Base-by-base conservation (phyloP, 139 green algal species). In the Trebouxia sp. region DNA sequence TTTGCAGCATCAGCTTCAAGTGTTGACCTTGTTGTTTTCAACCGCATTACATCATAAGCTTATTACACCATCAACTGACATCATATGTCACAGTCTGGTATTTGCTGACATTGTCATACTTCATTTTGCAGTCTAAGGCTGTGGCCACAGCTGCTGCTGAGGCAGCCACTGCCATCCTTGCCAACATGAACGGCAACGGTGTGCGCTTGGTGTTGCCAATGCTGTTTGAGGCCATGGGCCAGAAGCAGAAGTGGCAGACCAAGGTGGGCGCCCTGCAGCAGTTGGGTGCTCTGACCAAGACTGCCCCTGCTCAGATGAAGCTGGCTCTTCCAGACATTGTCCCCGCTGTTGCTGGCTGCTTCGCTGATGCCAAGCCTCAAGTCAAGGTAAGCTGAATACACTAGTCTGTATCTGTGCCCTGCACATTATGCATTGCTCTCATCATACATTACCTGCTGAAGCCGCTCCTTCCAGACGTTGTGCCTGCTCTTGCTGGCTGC, bases 311-410 rank as follows among this genome's bases (percentile, higher is more conserved):
- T 80, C 80, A 94, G 85, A 80, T 94, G 22, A 86, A 89, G 55
- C 42, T 82, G 28, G 87, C 80, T 79, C 88, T 96, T 84, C 89
- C 92, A 45, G 88, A 93, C 28, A 95, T 96, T 65, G 88, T 97
- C 55, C 92, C 92, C 26, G 55, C 77, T n/a, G 83, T 94, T 35
- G 92, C 89, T 50, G 87, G 86, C 41, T 88, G 79, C 84, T 88
- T 95, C 75, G 84, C 82, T 22, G 92, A 96, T 83, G 87, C 91
- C 75, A 94, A 94, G 89, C 82, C 86, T 42, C 86, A 91, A 50
- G 88, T 95, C 37, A 74, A 79, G 66, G 66, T 83, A 43, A 26
- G 38, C 42, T 37, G 6, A 17, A 15, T 72, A 15, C n/a, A 37
- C 28, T 15, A 39, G 72, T 42, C 1, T 30, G 30, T 30, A 28